These are phyloP conservation scores for Rubroboletus pulcherrimus DNA, from an alignment of 768 basidiomycete species.

Conservation along the genomic window DNA sequence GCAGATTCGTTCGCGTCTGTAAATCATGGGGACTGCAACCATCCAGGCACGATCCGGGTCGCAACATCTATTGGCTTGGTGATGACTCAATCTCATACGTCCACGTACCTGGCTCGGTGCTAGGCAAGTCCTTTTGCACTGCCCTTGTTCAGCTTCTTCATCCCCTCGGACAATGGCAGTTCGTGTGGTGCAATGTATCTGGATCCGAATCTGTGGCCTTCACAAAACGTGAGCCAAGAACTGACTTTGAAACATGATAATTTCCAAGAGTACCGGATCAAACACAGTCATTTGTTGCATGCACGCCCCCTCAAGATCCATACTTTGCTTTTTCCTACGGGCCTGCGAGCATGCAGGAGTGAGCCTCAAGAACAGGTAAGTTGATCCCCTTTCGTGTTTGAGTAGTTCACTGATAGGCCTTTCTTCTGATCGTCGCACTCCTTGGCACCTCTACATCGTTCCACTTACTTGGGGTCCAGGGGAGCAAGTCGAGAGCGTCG, in stretches of 20 bases:
- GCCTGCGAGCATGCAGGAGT: neutral
- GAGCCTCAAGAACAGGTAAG: neutral
- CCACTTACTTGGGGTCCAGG: neutral
- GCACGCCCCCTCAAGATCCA: neutral
- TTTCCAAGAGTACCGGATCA: neutral
- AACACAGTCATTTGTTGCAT: neutral
- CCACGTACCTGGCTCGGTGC: neutral
- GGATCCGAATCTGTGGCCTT: neutral
- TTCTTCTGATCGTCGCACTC: neutral
- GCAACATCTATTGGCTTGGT: neutral
- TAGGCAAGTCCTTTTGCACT: neutral
- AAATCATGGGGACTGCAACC: neutral
- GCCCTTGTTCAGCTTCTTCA: neutral
- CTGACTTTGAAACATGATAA: neutral
- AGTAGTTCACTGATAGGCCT: neutral
- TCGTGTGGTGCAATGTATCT: neutral
- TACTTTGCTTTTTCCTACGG: neutral
- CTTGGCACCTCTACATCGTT: neutral
- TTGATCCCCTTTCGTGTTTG: neutral
- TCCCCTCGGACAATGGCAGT: neutral
- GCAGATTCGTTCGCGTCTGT: neutral
- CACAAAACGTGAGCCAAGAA: neutral
- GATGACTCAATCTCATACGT: neutral
- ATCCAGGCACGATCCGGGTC: neutral
- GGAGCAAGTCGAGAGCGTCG: neutral